phyloP scores from a whole-genome alignment of 2,329 filamentous ascomycete genomes.

The Cladobotryum protrusum region DNA sequence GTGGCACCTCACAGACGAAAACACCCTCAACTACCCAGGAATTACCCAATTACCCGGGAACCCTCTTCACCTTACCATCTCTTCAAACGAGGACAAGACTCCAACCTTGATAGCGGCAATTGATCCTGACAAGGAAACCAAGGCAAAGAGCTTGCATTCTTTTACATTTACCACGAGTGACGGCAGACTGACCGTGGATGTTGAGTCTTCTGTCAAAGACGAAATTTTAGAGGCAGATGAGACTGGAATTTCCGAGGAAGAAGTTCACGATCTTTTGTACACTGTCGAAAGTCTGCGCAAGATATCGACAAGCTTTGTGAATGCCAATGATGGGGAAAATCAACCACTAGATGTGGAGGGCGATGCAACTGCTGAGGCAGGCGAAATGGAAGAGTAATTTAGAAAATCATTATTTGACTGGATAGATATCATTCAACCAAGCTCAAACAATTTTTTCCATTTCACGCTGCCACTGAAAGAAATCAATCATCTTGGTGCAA shows the following conservation, averaged over 20 bases:
- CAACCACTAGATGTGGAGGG: constrained; percentile 5
- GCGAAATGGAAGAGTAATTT: no score
- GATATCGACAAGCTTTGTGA: constrained; percentile 21
- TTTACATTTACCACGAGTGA: constrained; percentile 27
- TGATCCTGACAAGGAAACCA: constrained; percentile 27
- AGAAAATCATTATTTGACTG: no score
- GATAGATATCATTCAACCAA: no score
- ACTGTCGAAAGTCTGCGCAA: constrained; percentile 44
- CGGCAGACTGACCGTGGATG: constrained; percentile 25
- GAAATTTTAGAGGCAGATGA: constrained; percentile 22
- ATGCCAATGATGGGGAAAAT: constrained; percentile 16
- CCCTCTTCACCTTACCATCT: constrained; percentile 48
- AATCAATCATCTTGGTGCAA: not conserved
- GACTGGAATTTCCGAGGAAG: constrained; percentile 29
- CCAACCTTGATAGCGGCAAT: constrained; percentile 34
- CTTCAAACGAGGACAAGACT: constrained; percentile 16
- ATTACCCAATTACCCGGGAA: constrained; percentile 56
- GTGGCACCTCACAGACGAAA: constrained; percentile 47
- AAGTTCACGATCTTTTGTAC: constrained; percentile 40
- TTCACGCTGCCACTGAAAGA: no score
- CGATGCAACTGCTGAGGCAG: constrained; percentile 3
- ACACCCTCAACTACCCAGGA: constrained; percentile 41
- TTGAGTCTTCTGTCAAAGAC: constrained; percentile 21
- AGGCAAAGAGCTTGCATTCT: constrained; percentile 24
- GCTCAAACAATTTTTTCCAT: not conserved